phyloP scores from a whole-genome alignment of 2,329 filamentous ascomycete genomes.

The Fusarium anguioides region DNA sequence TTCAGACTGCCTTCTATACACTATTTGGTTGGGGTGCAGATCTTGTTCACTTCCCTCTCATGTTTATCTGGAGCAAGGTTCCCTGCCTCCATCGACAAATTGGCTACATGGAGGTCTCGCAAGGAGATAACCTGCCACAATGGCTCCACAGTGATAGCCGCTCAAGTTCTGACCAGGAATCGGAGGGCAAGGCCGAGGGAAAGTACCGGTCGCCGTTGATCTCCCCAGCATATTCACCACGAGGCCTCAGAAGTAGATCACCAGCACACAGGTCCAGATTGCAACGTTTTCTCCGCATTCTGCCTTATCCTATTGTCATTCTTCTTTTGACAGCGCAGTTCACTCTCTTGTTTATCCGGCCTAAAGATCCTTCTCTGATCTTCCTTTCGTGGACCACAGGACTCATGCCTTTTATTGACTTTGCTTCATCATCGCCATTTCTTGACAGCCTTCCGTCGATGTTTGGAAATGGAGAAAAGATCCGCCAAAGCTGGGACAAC shows the following conservation, averaged over 20 bases:
- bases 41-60: slow-evolving; percentile 45
- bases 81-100: slow-evolving; percentile 1
- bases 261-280: background rate
- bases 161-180: background rate
- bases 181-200: slow-evolving; percentile 12
- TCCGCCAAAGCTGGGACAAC: slow-evolving; percentile 43
- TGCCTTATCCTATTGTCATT: slow-evolving; percentile 38
- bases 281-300: slow-evolving; percentile 2
- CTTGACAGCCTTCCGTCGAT: slow-evolving; percentile 40
- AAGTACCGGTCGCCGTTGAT: slow-evolving; percentile 1
- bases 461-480: slow-evolving; percentile 43
- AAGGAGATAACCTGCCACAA: background rate
- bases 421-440: slow-evolving; percentile 47
- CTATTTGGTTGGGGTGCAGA: slow-evolving; percentile 46
- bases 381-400: slow-evolving; percentile 52
- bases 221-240: background rate
- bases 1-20: slow-evolving; percentile 43
- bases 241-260: background rate
- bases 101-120: slow-evolving; percentile 10
- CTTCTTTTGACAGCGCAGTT: slow-evolving; percentile 43
- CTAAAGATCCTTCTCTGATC: slow-evolving; percentile 47
- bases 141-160: slow-evolving; percentile 7
- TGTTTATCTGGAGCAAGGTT: slow-evolving; percentile 15
- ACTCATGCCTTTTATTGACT: slow-evolving; percentile 50
- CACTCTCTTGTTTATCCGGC: slow-evolving; percentile 42